Percentiles rank a stretch among this genome's conserved stretches.
These are phyloP conservation scores for Saccharata proteae DNA, from an alignment of 2,329 filamentous ascomycete species.

Conservation along the genomic window DNA sequence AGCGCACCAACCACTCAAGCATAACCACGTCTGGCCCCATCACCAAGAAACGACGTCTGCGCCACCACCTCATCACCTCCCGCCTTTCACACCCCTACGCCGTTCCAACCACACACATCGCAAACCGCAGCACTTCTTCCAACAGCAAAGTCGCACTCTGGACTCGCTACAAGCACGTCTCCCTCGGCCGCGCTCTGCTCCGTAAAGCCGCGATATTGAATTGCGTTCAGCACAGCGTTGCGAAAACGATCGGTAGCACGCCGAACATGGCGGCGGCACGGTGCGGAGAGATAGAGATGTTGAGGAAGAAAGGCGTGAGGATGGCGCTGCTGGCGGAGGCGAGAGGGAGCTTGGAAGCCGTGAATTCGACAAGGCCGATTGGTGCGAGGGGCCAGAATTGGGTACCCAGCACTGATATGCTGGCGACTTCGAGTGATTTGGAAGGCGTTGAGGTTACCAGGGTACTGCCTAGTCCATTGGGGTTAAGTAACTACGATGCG, in stretches of 20 bases:
- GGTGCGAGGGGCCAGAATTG: constrained; percentile 11
- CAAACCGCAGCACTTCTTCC: neutral
- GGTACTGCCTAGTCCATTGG: constrained; percentile 25
- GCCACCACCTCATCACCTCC: constrained; percentile 52
- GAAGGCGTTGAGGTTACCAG: constrained; percentile 12
- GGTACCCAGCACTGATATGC: neutral
- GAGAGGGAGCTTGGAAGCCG: constrained; percentile 1
- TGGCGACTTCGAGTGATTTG: neutral
- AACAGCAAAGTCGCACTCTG: constrained; percentile 31
- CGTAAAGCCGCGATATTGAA: constrained; percentile 57
- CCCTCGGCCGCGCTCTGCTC: constrained; percentile 40
- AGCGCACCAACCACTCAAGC: constrained; percentile 47
- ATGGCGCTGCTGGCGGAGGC: constrained; percentile 19
- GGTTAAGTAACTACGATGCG: constrained; percentile 32
- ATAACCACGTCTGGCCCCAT: constrained; percentile 26
- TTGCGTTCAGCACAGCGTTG: constrained; percentile 26
- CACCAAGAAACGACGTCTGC: constrained; percentile 54
- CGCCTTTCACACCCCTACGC: constrained; percentile 59
- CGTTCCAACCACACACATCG: constrained; percentile 54
- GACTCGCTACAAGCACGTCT: constrained; percentile 35
- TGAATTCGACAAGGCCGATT: constrained; percentile 5
- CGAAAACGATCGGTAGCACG: constrained; percentile 25
- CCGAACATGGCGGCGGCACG: constrained; percentile 12
- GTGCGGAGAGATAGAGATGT: constrained; percentile 12
- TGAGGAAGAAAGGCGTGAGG: constrained; percentile 19